A percentile compares a stretch with the other conserved stretches of the same genome.
Conservation (phyloP, 768 basidiomycete species). For the Rhodotorula babjevae region DNA sequence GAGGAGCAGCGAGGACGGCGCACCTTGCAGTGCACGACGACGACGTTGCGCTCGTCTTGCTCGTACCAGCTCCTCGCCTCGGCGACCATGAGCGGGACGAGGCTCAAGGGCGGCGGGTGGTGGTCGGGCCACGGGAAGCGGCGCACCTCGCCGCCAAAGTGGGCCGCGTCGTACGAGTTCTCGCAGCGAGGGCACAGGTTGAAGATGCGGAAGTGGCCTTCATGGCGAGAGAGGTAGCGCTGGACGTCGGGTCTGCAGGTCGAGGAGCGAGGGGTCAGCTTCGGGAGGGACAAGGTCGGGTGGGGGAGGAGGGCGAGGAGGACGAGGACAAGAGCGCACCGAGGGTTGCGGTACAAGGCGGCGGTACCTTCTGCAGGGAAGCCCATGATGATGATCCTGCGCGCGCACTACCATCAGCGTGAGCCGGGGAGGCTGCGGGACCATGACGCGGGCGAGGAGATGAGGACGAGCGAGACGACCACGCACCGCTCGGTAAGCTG, state of each 20-base stretch:
- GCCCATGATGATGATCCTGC: constrained; percentile 51
- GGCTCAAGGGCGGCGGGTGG: constrained; percentile 75
- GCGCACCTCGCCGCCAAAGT: constrained; percentile 11
- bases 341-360: constrained; percentile 68
- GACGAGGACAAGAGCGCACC: constrained; percentile 3
- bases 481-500: constrained; percentile 62
- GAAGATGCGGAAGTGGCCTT: constrained; percentile 77
- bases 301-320: not conserved
- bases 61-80: constrained; percentile 72
- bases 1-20: constrained; percentile 3
- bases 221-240: constrained; percentile 69
- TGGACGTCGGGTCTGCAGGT: constrained; percentile 62
- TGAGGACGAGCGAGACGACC: not conserved
- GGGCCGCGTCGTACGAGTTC: constrained; percentile 66
- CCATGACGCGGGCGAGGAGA: not conserved
- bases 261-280: no score
- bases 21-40: constrained; percentile 83
- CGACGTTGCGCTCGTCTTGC: constrained; percentile 62
- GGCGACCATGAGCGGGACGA: constrained; percentile 65
- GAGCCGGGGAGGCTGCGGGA: not conserved
- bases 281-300: no score
- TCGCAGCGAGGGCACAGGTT: constrained; percentile 61
- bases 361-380: constrained; percentile 77
- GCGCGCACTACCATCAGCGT: not conserved
- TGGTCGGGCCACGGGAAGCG: constrained; percentile 88